Base-by-base conservation (phyloP, 2,329 filamentous ascomycete species). In the Zymoseptoria tritici region DNA sequence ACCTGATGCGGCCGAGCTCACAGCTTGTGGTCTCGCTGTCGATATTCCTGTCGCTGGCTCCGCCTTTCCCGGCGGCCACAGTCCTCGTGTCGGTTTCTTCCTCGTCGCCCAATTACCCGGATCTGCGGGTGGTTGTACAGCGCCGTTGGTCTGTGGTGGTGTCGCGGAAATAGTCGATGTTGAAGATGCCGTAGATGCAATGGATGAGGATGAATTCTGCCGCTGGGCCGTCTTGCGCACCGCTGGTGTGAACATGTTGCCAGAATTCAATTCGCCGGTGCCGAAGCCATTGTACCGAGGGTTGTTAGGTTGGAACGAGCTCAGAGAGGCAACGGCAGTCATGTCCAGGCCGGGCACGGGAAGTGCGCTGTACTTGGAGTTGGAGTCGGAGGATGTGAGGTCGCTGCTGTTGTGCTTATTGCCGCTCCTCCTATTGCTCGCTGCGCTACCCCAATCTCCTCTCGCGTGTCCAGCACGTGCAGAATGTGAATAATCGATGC, bases 151-250 rank as follows among this genome's bases (percentile, higher is more conserved):
- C 70, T 84, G 84, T 24, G 83, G 79, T 55, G 82, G 79, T 70
- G 62, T 57, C 56, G 84, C 82, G 49, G 84, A 82, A 63, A 89
- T 79, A 57, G 87, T 89, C 2, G 87, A 85, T 54, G 87, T 89
- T 2, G 87, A 85, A 49, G 79, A 83, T 55, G 85, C 85, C 58
- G 77, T 77, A 21, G 84, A 86, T 58, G 80, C 78, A 64, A 95
- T 81, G 52, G 92, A 96, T 3, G 91, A 96, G 60, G 91, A 94
- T 42, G 93, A 97, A 80, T 91, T 96, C 71, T 88, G 88, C 74
- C 93, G 86, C 74, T 93, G 90, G 62, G 91, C 82, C 72, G 83
- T 86, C 79, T 96, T 97, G 69, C 91, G 90, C 71, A 90, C 89
- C n/a, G 66, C 67, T 49, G 68, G 64, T 83, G 90, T 87, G 62